Evolutionary conservation across 1,139 yeast species (phyloP), one percentile per base, ranked within the genome.

Genomic region (Suhomyces terraborum): DNA sequence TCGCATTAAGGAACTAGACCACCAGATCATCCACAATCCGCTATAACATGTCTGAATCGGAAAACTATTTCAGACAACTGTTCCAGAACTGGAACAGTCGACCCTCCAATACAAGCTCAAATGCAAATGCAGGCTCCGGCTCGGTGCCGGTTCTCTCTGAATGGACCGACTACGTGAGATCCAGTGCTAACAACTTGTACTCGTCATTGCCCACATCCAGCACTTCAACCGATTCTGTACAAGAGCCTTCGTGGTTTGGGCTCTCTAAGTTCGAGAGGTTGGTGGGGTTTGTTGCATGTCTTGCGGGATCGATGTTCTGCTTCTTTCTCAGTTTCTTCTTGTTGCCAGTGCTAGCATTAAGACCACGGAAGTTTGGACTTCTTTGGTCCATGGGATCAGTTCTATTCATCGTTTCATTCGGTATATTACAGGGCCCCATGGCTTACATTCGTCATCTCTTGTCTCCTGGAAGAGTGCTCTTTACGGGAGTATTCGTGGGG

Each of bases 361-460:
- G 88, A 54, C 98, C 98, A 12, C 74, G 96, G 42, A 93, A 93
- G 62, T 93, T 93, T 58, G 98, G 88, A 4, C 64, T 84, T 53
- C 59, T 94, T 32, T 93, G 98, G 98, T 82, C 96, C 1, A 73
- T 93, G 63, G 98, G 98, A 0, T 86, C 96, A 1, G 58, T 93
- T 13, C 67, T 93, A 33, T 93, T 93, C 65, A 88, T 93, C 30
- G 64, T 88, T 7, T 88, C 96, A 18, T 93, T 93, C 64, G 98
- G 97, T 1, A 80, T 88, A 8, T 66, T 93, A 23, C 97, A 91
- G 66, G 98, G 98, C 0, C 98, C 98, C 0, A 73, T 82, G 23
- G 84, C 85, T 32, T 93, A 89, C 58, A 52, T 80, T 38, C 67
- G 74, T 41, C 98, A 93, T 61, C 73, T 93, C 50, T 61, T 86